A percentile compares a stretch with the other conserved stretches of the same genome.
phyloP scores from a whole-genome alignment of 192 early-diverging fungal species.

The Obelidium mucronatum region DNA sequence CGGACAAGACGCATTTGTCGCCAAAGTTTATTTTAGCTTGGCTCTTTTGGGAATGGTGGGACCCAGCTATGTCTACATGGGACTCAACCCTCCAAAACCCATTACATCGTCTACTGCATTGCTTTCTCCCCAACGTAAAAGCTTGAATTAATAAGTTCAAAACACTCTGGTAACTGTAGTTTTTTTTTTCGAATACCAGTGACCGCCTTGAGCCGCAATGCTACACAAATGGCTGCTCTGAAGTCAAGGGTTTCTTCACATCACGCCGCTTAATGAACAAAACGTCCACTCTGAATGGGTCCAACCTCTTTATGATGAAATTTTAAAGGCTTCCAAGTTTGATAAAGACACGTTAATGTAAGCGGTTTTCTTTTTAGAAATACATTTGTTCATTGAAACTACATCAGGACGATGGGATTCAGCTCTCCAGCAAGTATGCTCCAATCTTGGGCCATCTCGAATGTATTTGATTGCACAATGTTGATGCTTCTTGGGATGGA shows the following conservation, averaged over 20 bases:
- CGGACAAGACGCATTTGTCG: not conserved
- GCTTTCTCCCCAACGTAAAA: too few relatives aligned
- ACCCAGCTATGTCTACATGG: not conserved
- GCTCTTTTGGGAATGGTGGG: not conserved
- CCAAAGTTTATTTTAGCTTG: not conserved
- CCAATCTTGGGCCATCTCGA: not conserved
- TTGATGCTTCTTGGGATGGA: conserved; percentile 10
- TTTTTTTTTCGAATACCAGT: too few relatives aligned
- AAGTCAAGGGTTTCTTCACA: not conserved
- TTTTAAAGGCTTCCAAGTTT: too few relatives aligned
- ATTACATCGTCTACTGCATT: not conserved
- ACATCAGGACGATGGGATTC: not conserved
- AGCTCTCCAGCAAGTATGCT: not conserved
- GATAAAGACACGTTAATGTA: too few relatives aligned
- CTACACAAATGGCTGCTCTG: not conserved
- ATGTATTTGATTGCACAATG: conserved; percentile 5
- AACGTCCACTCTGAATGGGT: not conserved
- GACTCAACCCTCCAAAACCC: not conserved
- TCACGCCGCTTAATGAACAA: not conserved
- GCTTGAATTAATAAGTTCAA: too few relatives aligned
- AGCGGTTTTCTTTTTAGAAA: too few relatives aligned
- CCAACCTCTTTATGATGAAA: not conserved
- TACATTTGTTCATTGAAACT: too few relatives aligned
- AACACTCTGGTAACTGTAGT: too few relatives aligned
- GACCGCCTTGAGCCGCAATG: not conserved